phyloP scores from a whole-genome alignment of 176 grass and related monocot species.

The Calamus simplicifolius region DNA sequence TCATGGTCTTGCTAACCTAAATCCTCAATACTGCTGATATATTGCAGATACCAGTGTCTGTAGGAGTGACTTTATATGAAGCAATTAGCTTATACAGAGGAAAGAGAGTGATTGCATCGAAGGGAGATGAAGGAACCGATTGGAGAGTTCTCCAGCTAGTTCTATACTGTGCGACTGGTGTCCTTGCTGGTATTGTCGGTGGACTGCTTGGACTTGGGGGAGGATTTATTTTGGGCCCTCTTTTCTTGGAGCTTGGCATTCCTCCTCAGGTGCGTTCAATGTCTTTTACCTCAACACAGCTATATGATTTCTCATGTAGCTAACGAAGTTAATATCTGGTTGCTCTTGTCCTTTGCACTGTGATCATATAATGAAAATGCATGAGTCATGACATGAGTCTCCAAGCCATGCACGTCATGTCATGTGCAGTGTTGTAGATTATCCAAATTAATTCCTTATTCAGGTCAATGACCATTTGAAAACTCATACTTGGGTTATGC shows the following conservation, averaged over 20 bases:
- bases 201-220: slow-evolving; percentile 17
- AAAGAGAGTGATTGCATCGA: slow-evolving; percentile 11
- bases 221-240: slow-evolving; percentile 14
- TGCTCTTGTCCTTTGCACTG: too few species aligned
- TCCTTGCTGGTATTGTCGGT: slow-evolving; percentile 13
- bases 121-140: background rate
- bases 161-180: background rate
- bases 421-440: too few species aligned
- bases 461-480: too few species aligned
- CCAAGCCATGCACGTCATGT: too few species aligned
- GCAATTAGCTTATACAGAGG: slow-evolving; percentile 15
- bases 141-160: background rate
- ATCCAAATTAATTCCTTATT: too few species aligned
- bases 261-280: slow-evolving; percentile 16
- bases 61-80: slow-evolving; percentile 7
- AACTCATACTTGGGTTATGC: too few species aligned
- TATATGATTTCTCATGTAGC: too few species aligned
- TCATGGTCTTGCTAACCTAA: too few species aligned
- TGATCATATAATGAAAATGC: too few species aligned
- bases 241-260: slow-evolving; percentile 17
- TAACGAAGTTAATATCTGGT: too few species aligned
- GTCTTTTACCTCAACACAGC: background rate
- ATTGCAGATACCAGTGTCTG: slow-evolving; percentile 9
- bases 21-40: too few species aligned
- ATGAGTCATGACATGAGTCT: too few species aligned